Conservation (phyloP, 352 stramenopile genomes). For the Pythium rhizo-oryzae region DNA sequence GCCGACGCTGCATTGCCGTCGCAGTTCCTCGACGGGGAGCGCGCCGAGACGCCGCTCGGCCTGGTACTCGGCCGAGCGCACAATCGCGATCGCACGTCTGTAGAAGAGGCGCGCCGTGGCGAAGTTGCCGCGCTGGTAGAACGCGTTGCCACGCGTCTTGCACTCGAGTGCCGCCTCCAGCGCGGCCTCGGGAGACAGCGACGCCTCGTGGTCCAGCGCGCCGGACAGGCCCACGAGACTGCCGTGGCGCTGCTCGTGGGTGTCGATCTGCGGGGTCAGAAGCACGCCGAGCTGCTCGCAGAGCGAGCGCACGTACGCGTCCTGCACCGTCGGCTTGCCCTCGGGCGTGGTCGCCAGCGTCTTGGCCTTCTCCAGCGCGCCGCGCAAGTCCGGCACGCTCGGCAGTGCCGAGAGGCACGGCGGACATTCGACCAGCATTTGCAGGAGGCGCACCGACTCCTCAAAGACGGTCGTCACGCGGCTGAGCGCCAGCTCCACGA, state of each 20-base stretch:
- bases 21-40: constrained; percentile 35
- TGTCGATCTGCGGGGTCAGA: constrained; percentile 55
- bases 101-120: constrained; percentile 63
- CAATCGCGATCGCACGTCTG: constrained; percentile 51
- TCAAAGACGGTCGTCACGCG: constrained; percentile 53
- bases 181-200: constrained; percentile 10
- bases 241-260: constrained; percentile 44
- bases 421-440: constrained; percentile 55
- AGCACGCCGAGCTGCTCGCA: constrained; percentile 43
- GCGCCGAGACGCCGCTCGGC: constrained; percentile 43
- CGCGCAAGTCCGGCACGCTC: constrained; percentile 50
- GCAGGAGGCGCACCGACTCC: constrained; percentile 57
- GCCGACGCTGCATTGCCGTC: constrained; percentile 49
- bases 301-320: constrained; percentile 51
- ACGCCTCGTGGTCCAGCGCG: constrained; percentile 25
- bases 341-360: constrained; percentile 40
- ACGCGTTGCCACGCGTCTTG: constrained; percentile 61
- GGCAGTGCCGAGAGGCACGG: constrained; percentile 32
- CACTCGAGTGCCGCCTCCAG: constrained; percentile 35
- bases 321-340: constrained; percentile 33
- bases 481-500: constrained; percentile 64
- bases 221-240: constrained; percentile 53
- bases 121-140: constrained; percentile 67
- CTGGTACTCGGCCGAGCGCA: constrained; percentile 46
- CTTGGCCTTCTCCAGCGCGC: constrained; percentile 55